Evolutionary conservation across 2,329 filamentous ascomycete genomes (phyloP).

Genomic region (Penicillium sp.): DNA sequence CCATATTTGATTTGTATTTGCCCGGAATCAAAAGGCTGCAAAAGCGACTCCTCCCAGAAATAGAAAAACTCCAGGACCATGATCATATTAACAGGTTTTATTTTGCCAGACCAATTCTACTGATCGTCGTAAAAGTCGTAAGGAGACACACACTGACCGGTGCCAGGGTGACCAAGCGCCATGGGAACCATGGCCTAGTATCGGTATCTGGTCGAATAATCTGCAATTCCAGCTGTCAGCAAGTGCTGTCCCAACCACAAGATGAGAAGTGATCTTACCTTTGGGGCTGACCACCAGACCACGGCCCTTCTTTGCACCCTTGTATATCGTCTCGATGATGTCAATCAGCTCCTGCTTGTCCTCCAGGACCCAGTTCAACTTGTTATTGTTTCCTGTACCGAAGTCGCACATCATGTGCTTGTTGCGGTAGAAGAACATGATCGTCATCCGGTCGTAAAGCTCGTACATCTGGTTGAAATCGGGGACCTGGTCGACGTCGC

Average conservation of each 20-base stretch:
- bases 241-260: not conserved
- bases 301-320: conserved; percentile 95
- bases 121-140: conserved; percentile 21
- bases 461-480: conserved; percentile 98
- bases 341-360: conserved; percentile 99
- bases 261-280: conserved; percentile 49
- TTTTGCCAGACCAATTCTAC: conserved; percentile 7
- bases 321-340: conserved; percentile 96
- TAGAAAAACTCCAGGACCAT: conserved; percentile 7
- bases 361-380: conserved; percentile 92
- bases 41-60: not conserved
- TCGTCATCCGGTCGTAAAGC: conserved; percentile 81
- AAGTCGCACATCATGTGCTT: conserved; percentile 95
- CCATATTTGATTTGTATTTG: not conserved
- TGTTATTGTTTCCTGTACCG: conserved; percentile 98
- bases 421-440: conserved; percentile 73
- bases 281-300: conserved; percentile 97
- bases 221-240: conserved; percentile 24
- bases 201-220: conserved; percentile 67
- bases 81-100: conserved; percentile 1
- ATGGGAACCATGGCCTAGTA: conserved; percentile 48
- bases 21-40: not conserved
- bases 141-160: conserved; percentile 3
- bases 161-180: conserved; percentile 2
- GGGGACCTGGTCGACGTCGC: conserved; percentile 85